Conservation (phyloP, 2,329 filamentous ascomycete species). For the Aspergillus spinulosporus region DNA sequence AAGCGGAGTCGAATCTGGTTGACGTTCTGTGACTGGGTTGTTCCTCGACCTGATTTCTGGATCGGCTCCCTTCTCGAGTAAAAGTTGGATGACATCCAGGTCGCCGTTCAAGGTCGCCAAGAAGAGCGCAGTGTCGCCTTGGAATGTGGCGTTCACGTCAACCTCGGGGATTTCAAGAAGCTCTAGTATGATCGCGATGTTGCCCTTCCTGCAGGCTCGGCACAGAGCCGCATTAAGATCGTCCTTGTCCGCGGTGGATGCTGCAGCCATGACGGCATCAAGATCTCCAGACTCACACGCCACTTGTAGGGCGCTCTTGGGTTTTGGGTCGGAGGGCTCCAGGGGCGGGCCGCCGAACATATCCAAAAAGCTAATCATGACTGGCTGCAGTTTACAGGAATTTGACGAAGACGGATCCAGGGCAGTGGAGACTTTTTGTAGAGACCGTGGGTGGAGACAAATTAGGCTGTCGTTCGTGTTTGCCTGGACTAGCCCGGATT, state of each 20-base stretch:
- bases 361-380: neutral
- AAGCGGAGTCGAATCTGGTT: neutral
- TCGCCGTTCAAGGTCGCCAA: slow-evolving; percentile 3
- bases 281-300: slow-evolving; percentile 12
- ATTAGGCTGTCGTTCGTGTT: no score
- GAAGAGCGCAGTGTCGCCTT: slow-evolving; percentile 17
- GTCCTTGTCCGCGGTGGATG: slow-evolving; percentile 1
- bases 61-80: slow-evolving; percentile 17
- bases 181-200: neutral
- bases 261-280: slow-evolving; percentile 9
- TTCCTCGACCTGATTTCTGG: neutral
- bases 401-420: no score
- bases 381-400: no score
- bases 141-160: slow-evolving; percentile 11
- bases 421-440: no score
- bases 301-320: slow-evolving; percentile 2
- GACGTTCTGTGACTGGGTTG: neutral
- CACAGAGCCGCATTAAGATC: slow-evolving; percentile 14
- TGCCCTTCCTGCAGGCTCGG: slow-evolving; percentile 10
- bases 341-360: neutral
- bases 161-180: slow-evolving; percentile 7
- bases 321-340: neutral
- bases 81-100: slow-evolving; percentile 3
- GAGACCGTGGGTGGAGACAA: no score
- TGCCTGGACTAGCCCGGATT: no score